Conservation (phyloP, 2,329 filamentous ascomycete genomes). For the Ceratocystis diversiconidia region DNA sequence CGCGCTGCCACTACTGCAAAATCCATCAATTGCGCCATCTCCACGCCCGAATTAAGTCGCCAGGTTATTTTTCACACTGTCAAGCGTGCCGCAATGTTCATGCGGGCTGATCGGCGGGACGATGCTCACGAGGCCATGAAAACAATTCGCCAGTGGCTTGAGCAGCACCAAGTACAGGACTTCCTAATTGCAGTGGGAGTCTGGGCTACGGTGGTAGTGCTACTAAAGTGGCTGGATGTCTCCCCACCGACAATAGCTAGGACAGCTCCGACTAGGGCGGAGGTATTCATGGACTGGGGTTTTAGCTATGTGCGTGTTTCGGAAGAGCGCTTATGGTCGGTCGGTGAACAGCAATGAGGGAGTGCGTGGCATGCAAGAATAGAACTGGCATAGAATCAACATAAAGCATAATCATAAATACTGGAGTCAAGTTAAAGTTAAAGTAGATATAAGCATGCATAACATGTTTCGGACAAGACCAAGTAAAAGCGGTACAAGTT, state of each 20-base stretch:
- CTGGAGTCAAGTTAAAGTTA: not conserved
- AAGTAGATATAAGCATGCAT: not conserved
- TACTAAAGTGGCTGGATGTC: constrained; percentile 4
- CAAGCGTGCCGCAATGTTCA: not conserved
- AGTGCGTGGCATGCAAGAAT: not conserved
- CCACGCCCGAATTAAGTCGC: not conserved
- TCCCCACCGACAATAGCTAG: not conserved
- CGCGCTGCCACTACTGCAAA: not conserved
- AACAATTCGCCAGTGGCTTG: not conserved
- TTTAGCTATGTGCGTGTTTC: constrained; percentile 9
- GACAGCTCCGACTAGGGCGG: not conserved
- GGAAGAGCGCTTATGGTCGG: constrained; percentile 1
- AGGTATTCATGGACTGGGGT: not conserved
- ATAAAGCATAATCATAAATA: not conserved
- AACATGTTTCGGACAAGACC: not conserved
- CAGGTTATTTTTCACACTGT: not conserved
- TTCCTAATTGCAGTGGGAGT: not conserved
- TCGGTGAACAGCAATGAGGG: not conserved
- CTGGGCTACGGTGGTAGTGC: not conserved
- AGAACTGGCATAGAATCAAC: not conserved
- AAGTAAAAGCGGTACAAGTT: not conserved
- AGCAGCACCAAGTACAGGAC: constrained; percentile 3
- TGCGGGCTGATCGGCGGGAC: constrained; percentile 5
- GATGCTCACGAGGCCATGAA: not conserved
- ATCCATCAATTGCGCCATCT: not conserved